Conservation (phyloP, 108 stramenopile genomes). For the Ochromonas danica region DNA sequence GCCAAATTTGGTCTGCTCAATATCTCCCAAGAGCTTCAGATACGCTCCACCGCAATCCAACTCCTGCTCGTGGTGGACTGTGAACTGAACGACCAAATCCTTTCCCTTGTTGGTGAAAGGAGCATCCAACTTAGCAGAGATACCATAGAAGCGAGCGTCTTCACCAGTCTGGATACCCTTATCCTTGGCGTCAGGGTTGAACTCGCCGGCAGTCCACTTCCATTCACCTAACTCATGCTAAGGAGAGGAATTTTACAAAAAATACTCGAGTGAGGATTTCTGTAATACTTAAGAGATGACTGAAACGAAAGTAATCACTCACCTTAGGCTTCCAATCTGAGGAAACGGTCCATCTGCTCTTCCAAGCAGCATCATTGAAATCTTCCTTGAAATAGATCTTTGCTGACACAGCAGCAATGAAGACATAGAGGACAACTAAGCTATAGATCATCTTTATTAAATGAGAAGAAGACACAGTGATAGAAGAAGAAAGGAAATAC, state of each 20-base stretch:
- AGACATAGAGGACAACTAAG: no score
- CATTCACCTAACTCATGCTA: slow-evolving; percentile 81
- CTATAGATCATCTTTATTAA: no score
- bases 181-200: slow-evolving; percentile 72
- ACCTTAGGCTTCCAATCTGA: slow-evolving; percentile 82
- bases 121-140: slow-evolving; percentile 76
- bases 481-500: no score
- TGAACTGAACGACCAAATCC: slow-evolving; percentile 91
- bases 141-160: slow-evolving; percentile 83
- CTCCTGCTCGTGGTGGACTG: slow-evolving; percentile 94
- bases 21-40: slow-evolving; percentile 74
- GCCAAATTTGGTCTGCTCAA: slow-evolving; percentile 72
- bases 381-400: slow-evolving; percentile 58
- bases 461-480: no score
- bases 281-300: no score
- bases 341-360: slow-evolving; percentile 76
- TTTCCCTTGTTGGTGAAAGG: slow-evolving; percentile 78
- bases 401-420: background rate
- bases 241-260: no score
- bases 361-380: slow-evolving; percentile 57
- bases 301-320: background rate
- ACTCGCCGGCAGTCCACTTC: slow-evolving; percentile 87
- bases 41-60: slow-evolving; percentile 98
- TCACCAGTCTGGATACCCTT: slow-evolving; percentile 72
- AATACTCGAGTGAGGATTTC: no score